These are phyloP conservation scores for Pezicula radicicola DNA, from an alignment of 2,329 filamentous ascomycete genomes.

Conservation along the genomic window DNA sequence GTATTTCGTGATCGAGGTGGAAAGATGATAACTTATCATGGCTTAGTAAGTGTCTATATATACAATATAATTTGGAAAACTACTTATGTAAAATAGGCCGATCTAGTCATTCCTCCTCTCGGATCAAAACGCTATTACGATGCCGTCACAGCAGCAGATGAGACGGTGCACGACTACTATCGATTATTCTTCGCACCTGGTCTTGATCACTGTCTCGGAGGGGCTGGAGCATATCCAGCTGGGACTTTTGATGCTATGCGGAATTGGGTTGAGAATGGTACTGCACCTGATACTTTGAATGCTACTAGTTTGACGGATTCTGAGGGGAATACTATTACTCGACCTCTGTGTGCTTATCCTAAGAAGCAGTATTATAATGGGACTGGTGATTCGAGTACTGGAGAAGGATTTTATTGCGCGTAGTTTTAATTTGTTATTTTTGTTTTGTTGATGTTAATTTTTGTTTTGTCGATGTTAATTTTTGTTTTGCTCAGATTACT, in stretches of 20 bases:
- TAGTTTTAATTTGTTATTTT: too few species aligned
- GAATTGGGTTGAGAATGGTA: slow-evolving; percentile 30
- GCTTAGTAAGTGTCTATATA: not conserved
- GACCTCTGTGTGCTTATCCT: slow-evolving; percentile 10
- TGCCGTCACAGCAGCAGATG: slow-evolving; percentile 13
- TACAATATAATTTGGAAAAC: too few species aligned
- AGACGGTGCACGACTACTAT: slow-evolving; percentile 27
- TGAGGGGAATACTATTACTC: not conserved
- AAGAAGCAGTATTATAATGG: slow-evolving; percentile 4
- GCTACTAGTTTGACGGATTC: not conserved
- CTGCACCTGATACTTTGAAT: slow-evolving; percentile 17
- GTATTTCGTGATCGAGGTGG: slow-evolving; percentile 3
- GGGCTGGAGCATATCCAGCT: slow-evolving; percentile 22
- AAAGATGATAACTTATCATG: slow-evolving; percentile 8
- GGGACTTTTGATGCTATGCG: slow-evolving; percentile 24
- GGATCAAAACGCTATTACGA: slow-evolving; percentile 25
- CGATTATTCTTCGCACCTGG: slow-evolving; percentile 30
- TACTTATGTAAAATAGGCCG: not conserved
- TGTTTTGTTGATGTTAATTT: too few species aligned
- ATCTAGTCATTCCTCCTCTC: slow-evolving; percentile 7
- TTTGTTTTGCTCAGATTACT: too few species aligned
- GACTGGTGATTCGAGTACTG: not conserved
- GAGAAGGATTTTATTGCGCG: not conserved
- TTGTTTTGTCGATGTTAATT: too few species aligned
- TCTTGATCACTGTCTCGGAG: slow-evolving; percentile 29